Evolutionary conservation across 305 asterid genomes (phyloP), one percentile per base, ranked within the genome.

Genomic region (Nicotiana rustica): DNA sequence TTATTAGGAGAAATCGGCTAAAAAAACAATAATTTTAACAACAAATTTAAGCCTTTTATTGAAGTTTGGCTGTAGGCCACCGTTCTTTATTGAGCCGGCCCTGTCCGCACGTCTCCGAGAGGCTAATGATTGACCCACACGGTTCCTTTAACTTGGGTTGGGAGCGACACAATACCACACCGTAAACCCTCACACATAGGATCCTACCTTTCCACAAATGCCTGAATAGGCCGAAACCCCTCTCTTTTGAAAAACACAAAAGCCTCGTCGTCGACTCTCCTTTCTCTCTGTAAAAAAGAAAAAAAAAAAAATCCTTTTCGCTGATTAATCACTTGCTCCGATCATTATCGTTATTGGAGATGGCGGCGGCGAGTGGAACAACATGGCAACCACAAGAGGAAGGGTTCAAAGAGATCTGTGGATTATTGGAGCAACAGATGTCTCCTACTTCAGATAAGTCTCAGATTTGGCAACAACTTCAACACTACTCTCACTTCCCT

Each of bases 341-440:
- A 77, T 41, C 77, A 69, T 49, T 69, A 55, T 55, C 61, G 61
- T 38, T 69, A 38, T 18, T 31, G 83, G 21, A 19, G 35, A 85
- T 65, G 67, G 91, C 90, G 97, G 86, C 93, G 85, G 82, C 92
- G 36, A 71, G 78, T 65, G 91, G 31, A 88, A 82, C 57, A 49
- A 33, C 91, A 67, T 96, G 98, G 99, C 87, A 89, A 87, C 98
- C 98, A 3, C 96, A 95, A 88, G 96, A 87, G 83, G 93, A 95
- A 61, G 99, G 99, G 5, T 87, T 95, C n/a, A 87, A 88, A 87
- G 99, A 96, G 98, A 95, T 96, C 92, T 95, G 97, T 83, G 94
- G 93, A 73, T 91, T 95, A 62, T 84, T 96, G 82, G 98, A 96
- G 89, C 94, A 93, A 88, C 98, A 96, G 89, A 95, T 96, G 89